Conservation (phyloP, 192 early-diverging fungal genomes). For the Entomortierella chlamydospora region DNA sequence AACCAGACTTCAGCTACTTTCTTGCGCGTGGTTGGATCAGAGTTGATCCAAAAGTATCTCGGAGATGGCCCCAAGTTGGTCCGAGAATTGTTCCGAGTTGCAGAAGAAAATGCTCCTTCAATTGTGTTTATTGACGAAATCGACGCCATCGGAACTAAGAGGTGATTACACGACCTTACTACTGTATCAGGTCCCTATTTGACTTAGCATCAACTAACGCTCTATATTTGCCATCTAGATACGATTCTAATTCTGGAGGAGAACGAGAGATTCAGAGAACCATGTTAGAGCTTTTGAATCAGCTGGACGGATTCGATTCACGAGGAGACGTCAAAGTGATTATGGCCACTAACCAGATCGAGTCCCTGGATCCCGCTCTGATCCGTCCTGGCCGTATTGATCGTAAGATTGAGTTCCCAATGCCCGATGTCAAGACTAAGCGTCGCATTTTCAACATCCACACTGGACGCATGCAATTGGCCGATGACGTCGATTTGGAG, state of each 20-base stretch:
- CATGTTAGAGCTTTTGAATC: slow-evolving; percentile 97
- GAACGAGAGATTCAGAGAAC: slow-evolving; percentile 98
- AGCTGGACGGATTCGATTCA: slow-evolving; percentile 98
- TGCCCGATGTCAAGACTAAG: slow-evolving; percentile 97
- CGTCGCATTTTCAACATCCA: slow-evolving; percentile 97
- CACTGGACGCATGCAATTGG: slow-evolving; percentile 93
- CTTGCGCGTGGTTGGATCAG: slow-evolving; percentile 96
- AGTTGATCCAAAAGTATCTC: slow-evolving; percentile 99
- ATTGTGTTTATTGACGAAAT: slow-evolving; percentile 99
- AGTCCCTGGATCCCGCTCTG: slow-evolving; percentile 96
- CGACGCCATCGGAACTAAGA: slow-evolving; percentile 98
- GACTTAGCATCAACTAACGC: neutral
- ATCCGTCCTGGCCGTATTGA: slow-evolving; percentile 98
- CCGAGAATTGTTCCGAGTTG: slow-evolving; percentile 96
- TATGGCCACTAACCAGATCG: slow-evolving; percentile 99
- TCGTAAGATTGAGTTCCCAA: slow-evolving; percentile 99
- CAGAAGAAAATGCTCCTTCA: slow-evolving; percentile 94
- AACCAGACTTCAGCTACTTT: slow-evolving; percentile 99
- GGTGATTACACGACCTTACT: slow-evolving; percentile 32
- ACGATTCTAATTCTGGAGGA: slow-evolving; percentile 94
- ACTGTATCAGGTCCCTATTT: neutral
- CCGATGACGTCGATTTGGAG: slow-evolving; percentile 96
- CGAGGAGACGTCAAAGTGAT: slow-evolving; percentile 98
- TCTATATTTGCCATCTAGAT: slow-evolving; percentile 61
- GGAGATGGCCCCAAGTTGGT: slow-evolving; percentile 99